Evolutionary conservation across 208 protist genomes (phyloP), one percentile per base, ranked within the genome.

Genomic region (Trypanosoma theileri): DNA sequence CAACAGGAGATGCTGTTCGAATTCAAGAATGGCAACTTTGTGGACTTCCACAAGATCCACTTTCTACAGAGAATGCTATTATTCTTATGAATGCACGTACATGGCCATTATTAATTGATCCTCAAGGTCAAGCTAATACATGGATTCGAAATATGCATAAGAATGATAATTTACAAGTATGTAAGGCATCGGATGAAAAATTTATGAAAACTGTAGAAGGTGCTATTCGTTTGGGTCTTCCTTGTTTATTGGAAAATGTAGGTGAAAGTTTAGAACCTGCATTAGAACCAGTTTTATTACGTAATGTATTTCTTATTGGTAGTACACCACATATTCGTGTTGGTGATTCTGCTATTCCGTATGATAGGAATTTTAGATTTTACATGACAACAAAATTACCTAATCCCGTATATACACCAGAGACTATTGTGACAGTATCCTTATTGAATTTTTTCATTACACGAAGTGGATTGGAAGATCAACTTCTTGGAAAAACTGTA

Each of bases 391-490:
- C 98, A 31, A 98, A 98, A 84, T 82, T 99, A 51, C 94, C 96
- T 1, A 99, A 99, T 76, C 98, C 98, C 28, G 86, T 89, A 58
- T 99, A 99, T 86, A 95, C 93, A 4, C 98, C 98, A 9, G 98
- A 99, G 84, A 89, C 89, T 22, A 91, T 93, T 48, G 96, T 98
- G 19, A 99, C 98, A 59, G 96, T 99, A 42, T 98, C 95, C 22
- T 76, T 99, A 59, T 80, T 99, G 12, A 99, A 99, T 84, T 99
- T 99, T 85, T 98, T 98, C 73, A 98, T 99, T 69, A 99, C 98
- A 26, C 92, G 86, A 31, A 89, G 77, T 61, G 98, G 98, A 35
- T 75, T 99, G 22, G 95, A 98, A 77, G 97, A 99, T 75, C 98
- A 99, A 75, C 71, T 99, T 55, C 86, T 99, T 8, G 98, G 86